These are phyloP conservation scores for Thymus mandschuricus DNA, from an alignment of 257 asterid species.

Conservation along the genomic window DNA sequence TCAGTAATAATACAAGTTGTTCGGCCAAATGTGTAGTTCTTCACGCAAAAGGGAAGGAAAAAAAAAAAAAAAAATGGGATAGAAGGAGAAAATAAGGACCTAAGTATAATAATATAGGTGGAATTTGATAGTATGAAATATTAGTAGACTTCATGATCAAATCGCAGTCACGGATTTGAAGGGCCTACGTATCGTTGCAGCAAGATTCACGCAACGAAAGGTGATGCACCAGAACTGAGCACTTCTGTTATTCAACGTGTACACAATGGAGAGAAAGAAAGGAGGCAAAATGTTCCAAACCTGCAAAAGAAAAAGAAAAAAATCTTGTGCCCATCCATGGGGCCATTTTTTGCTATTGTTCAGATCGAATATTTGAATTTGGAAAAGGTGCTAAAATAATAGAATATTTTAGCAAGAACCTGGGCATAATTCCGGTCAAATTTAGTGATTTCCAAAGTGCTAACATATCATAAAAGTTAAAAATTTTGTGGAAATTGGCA, in stretches of 20 bases:
- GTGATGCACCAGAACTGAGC: not conserved
- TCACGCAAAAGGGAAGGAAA: no score
- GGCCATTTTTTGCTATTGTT: not conserved
- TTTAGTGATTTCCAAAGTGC: no score
- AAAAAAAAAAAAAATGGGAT: not conserved
- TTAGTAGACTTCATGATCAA: not conserved
- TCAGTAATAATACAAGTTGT: no score
- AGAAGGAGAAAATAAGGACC: not conserved
- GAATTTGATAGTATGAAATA: not conserved
- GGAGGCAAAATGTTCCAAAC: not conserved
- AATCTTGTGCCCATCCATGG: slow-evolving; percentile 1
- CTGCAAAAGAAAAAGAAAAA: not conserved
- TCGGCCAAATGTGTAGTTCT: no score
- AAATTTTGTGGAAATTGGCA: no score
- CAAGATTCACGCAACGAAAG: slow-evolving; percentile 10
- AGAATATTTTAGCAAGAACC: not conserved
- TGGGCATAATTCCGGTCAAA: not conserved
- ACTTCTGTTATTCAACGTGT: slow-evolving; percentile 2
- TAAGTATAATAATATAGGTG: not conserved
- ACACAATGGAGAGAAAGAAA: not conserved
- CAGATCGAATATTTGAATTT: not conserved
- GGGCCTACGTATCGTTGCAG: slow-evolving; percentile 17
- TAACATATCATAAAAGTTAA: no score
- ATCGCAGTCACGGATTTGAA: no score
- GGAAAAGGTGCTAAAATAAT: not conserved